Evolutionary conservation across 306 rosid species (phyloP).

Genomic region (Pachyrhizus erosus): DNA sequence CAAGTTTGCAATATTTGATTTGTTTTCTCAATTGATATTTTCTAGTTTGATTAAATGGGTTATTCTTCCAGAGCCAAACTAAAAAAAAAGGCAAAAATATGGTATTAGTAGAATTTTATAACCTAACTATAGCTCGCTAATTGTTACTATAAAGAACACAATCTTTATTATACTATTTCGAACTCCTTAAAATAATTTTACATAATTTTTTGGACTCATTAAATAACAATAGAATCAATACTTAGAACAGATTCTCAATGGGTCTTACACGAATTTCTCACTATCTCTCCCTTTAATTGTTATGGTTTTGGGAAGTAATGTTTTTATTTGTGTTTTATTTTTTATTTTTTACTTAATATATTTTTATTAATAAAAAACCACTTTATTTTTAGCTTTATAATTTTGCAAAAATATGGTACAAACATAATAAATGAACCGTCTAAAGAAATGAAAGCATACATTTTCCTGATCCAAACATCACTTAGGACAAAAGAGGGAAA

Average conservation of each 20-base stretch:
- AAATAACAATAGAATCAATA: too few species aligned
- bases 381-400: not conserved
- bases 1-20: not conserved
- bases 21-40: not conserved
- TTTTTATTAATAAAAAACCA: not conserved
- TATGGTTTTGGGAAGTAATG: not conserved
- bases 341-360: too few species aligned
- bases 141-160: too few species aligned
- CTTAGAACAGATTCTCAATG: too few species aligned
- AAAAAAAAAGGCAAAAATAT: not conserved
- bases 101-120: too few species aligned
- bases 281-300: not conserved
- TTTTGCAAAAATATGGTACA: not conserved
- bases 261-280: too few species aligned
- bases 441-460: not conserved
- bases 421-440: not conserved
- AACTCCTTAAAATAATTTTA: too few species aligned
- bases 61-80: not conserved
- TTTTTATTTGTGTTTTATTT: not conserved
- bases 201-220: too few species aligned
- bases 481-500: not conserved
- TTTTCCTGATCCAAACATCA: not conserved
- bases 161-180: too few species aligned
- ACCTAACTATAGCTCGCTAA: too few species aligned
- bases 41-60: not conserved